A percentile compares a stretch with the other conserved stretches of the same genome.
These are phyloP conservation scores for Starmerella vitae DNA, from an alignment of 805 yeast species.

Conservation along the genomic window DNA sequence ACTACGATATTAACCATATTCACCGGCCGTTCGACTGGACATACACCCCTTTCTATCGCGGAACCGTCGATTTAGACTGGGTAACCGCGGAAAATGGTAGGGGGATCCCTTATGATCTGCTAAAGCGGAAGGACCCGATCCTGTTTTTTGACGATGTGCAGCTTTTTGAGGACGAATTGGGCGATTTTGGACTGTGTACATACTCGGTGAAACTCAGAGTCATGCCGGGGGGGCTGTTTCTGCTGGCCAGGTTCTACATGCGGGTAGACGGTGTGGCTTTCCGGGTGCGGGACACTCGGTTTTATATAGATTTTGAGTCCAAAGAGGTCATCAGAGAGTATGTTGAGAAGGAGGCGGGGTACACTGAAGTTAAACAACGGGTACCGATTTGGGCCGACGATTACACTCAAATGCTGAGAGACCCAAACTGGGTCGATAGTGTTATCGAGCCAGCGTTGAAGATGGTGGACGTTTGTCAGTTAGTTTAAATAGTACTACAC, in stretches of 20 bases:
- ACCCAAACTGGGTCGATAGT: constrained; percentile 62
- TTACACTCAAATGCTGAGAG: constrained; percentile 59
- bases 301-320: constrained; percentile 62
- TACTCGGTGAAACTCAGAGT: constrained; percentile 71
- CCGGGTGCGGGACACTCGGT: constrained; percentile 70
- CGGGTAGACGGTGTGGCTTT: constrained; percentile 84
- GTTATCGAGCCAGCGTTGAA: constrained; percentile 6
- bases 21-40: constrained; percentile 95
- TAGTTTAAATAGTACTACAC: too few relatives aligned
- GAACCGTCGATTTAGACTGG: constrained; percentile 26
- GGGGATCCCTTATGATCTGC: constrained; percentile 54
- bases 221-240: constrained; percentile 65
- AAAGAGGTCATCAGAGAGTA: constrained; percentile 60
- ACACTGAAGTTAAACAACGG: constrained; percentile 33
- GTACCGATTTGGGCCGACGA: constrained; percentile 42
- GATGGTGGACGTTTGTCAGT: too few relatives aligned
- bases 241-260: constrained; percentile 65
- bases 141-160: constrained; percentile 79
- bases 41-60: constrained; percentile 67
- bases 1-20: constrained; percentile 36
- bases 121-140: constrained; percentile 69
- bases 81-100: neutral
- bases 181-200: constrained; percentile 85
- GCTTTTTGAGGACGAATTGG: constrained; percentile 86
- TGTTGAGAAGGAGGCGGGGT: constrained; percentile 51